phyloP scores from a whole-genome alignment of 176 grass and related monocot genomes.

The Raddia distichophylla region DNA sequence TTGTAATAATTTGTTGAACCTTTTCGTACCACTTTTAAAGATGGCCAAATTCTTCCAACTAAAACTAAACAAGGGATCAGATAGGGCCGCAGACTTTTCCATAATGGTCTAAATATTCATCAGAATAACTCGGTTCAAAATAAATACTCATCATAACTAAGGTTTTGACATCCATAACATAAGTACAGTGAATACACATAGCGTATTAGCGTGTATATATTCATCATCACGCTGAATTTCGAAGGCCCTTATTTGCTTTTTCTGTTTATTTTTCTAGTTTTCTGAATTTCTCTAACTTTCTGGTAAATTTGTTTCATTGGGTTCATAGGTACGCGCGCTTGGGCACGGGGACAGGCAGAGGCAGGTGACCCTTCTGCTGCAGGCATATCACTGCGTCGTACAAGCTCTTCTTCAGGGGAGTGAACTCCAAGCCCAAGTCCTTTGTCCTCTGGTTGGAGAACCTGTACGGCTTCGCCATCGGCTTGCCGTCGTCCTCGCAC shows the following conservation, averaged over 20 bases:
- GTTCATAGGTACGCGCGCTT: neutral
- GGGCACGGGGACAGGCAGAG: neutral
- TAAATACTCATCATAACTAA: too few relatives aligned
- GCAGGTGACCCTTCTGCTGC: conserved; percentile 41
- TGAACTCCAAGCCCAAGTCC: conserved; percentile 49
- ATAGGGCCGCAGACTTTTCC: too few relatives aligned
- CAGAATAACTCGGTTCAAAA: too few relatives aligned
- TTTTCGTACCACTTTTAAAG: too few relatives aligned
- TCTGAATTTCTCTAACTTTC: too few relatives aligned
- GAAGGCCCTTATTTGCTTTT: neutral
- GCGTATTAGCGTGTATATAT: neutral
- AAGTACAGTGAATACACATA: neutral
- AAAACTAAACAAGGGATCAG: too few relatives aligned
- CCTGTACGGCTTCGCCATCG: conserved; percentile 39
- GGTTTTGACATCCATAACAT: too few relatives aligned
- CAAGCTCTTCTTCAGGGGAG: conserved; percentile 33
- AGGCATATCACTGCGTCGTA: conserved; percentile 27
- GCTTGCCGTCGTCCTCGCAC: conserved; percentile 39
- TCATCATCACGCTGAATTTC: neutral
- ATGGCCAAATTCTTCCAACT: too few relatives aligned
- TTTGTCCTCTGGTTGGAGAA: conserved; percentile 49
- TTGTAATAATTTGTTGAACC: too few relatives aligned
- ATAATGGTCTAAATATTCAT: too few relatives aligned
- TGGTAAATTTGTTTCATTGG: too few relatives aligned
- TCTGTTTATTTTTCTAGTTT: neutral